phyloP scores from a whole-genome alignment of 495 filamentous ascomycete genomes.

The Hyphodiscus hymeniophilus region DNA sequence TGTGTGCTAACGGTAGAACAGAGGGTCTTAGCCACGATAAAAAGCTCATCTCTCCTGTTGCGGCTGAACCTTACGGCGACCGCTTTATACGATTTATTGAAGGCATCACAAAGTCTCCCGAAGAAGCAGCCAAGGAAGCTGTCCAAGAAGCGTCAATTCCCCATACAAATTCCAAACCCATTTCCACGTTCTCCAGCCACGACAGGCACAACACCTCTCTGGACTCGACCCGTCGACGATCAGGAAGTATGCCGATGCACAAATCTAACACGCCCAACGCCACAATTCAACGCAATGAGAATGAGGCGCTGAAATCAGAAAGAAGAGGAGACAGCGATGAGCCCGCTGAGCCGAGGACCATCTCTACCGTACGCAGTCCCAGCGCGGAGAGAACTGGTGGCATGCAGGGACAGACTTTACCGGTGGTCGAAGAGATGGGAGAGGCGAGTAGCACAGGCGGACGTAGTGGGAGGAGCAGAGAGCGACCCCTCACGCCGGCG shows the following conservation, averaged over 20 bases:
- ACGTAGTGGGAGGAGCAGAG: conserved; percentile 16
- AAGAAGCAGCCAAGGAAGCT: conserved; percentile 63
- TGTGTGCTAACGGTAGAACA: too few species aligned
- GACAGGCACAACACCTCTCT: conserved; percentile 19
- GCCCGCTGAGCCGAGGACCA: conserved; percentile 39
- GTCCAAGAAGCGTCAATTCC: conserved; percentile 30
- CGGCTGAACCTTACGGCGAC: conserved; percentile 85
- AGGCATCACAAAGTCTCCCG: conserved; percentile 78
- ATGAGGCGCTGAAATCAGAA: conserved; percentile 28
- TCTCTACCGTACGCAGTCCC: conserved; percentile 42
- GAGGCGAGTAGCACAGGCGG: conserved; percentile 57
- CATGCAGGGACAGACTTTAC: conserved; percentile 59
- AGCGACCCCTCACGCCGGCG: conserved; percentile 13
- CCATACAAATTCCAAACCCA: conserved; percentile 22
- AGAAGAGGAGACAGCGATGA: conserved; percentile 36
- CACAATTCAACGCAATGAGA: conserved; percentile 39
- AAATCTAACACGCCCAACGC: conserved; percentile 26
- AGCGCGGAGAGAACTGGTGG: conserved; percentile 44
- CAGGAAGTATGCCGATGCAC: conserved; percentile 28
- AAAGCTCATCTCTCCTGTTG: conserved; percentile 85
- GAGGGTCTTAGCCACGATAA: conserved; percentile 80
- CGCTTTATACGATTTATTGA: conserved; percentile 91
- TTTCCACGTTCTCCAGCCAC: conserved; percentile 5
- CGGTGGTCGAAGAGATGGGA: conserved; percentile 84
- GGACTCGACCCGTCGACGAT: conserved; percentile 19